These are phyloP conservation scores for Kazachstania kunashirensis DNA, from an alignment of 805 yeast genomes.

Conservation along the genomic window DNA sequence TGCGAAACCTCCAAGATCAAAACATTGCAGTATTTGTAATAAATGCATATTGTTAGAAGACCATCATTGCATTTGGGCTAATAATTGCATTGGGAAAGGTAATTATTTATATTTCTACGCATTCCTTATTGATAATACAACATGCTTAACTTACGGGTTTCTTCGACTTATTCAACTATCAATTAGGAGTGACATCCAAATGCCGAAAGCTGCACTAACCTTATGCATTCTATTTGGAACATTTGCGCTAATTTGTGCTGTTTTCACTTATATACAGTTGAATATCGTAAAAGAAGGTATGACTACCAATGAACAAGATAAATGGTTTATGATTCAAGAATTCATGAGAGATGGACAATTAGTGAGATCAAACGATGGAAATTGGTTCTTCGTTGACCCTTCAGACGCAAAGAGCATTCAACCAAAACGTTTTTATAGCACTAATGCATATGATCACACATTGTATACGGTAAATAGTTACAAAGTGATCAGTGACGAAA, in stretches of 20 bases:
- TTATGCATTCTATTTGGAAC: constrained; percentile 37
- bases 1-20: constrained; percentile 61
- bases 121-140: constrained; percentile 42
- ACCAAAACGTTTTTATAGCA: constrained; percentile 16
- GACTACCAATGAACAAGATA: constrained; percentile 64
- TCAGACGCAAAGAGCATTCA: constrained; percentile 1
- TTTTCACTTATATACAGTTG: constrained; percentile 39
- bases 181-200: background rate
- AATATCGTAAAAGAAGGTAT: constrained; percentile 51
- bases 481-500: constrained; percentile 9
- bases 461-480: constrained; percentile 10
- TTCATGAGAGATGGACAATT: constrained; percentile 36
- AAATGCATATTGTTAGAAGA: constrained; percentile 57
- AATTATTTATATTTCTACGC: constrained; percentile 53
- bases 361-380: constrained; percentile 11
- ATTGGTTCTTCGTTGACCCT: constrained; percentile 13
- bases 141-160: constrained; percentile 39
- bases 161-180: constrained; percentile 14
- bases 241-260: constrained; percentile 36
- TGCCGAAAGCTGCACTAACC: constrained; percentile 25
- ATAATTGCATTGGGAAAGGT: constrained; percentile 63
- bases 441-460: constrained; percentile 24
- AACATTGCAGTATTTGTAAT: constrained; percentile 65
- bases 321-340: constrained; percentile 59
- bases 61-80: constrained; percentile 66